phyloP scores from a whole-genome alignment of 2,329 filamentous ascomycete genomes.

The Coniella vitis region DNA sequence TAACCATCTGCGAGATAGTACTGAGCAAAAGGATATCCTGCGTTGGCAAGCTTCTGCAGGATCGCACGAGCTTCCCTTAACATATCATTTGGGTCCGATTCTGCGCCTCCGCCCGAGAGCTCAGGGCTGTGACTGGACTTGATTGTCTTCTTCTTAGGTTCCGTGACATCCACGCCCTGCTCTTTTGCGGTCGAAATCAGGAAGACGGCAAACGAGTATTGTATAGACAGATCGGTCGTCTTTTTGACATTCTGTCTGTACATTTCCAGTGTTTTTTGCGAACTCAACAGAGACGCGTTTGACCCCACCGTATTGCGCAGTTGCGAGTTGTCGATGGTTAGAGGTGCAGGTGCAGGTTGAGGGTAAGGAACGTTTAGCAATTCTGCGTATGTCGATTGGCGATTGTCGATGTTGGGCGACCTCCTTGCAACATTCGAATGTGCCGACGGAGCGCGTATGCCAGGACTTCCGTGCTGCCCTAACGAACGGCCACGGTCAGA shows the following conservation, averaged over 20 bases:
- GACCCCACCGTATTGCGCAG: conserved; percentile 74
- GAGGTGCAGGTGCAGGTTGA: conserved; percentile 62
- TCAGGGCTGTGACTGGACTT: conserved; percentile 41
- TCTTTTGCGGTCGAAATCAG: conserved; percentile 86
- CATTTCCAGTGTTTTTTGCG: conserved; percentile 94
- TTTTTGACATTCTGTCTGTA: conserved; percentile 97
- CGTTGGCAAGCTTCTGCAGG: conserved; percentile 76
- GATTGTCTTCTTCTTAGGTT: conserved; percentile 37
- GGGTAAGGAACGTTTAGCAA: conserved; percentile 67
- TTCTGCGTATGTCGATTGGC: conserved; percentile 50
- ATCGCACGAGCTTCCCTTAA: conserved; percentile 85
- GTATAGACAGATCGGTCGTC: conserved; percentile 80
- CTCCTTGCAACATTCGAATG: conserved; percentile 36
- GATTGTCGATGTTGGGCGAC: conserved; percentile 42
- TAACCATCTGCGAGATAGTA: conserved; percentile 96
- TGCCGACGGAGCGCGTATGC: conserved; percentile 40
- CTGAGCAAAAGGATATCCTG: conserved; percentile 91
- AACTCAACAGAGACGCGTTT: conserved; percentile 84
- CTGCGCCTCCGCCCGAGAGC: conserved; percentile 38
- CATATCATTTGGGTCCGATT: conserved; percentile 57
- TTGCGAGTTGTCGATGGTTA: conserved; percentile 72
- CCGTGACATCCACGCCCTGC: conserved; percentile 50
- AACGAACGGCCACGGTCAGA: conserved; percentile 68
- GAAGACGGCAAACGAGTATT: conserved; percentile 95
- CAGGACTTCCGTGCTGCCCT: conserved; percentile 33